Evolutionary conservation across 345 rosid genomes (phyloP).

Genomic region (Conringia planisiliqua): DNA sequence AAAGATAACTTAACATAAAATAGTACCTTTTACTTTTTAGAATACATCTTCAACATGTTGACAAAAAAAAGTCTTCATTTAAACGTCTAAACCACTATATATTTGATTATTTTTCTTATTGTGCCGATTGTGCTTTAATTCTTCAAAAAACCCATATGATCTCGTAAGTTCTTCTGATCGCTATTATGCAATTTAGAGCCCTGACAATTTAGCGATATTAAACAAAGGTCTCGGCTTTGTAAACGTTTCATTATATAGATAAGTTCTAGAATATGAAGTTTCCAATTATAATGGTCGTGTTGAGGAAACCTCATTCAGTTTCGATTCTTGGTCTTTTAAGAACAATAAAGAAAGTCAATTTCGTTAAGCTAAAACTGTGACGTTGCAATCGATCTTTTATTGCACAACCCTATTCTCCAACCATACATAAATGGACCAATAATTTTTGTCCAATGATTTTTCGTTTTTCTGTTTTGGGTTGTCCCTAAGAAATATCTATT

Average conservation of each 20-base stretch:
- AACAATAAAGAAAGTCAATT: slow-evolving; percentile 18
- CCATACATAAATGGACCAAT: slow-evolving; percentile 14
- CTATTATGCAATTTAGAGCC: not conserved
- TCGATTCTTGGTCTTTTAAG: not conserved
- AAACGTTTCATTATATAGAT: not conserved
- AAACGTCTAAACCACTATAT: not conserved
- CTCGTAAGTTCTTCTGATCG: not conserved
- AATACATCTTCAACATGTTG: not conserved
- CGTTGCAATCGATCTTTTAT: slow-evolving; percentile 13
- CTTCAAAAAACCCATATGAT: not conserved
- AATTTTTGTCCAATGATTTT: slow-evolving; percentile 14
- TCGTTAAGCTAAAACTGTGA: slow-evolving; percentile 1
- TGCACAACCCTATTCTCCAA: slow-evolving; percentile 21
- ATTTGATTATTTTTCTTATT: not conserved
- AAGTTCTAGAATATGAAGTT: not conserved
- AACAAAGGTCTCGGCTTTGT: not conserved
- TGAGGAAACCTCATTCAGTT: not conserved
- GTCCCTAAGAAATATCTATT: slow-evolving; percentile 9
- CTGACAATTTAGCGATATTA: not conserved
- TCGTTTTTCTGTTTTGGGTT: not conserved
- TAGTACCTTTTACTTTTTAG: not conserved
- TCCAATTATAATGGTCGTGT: not conserved
- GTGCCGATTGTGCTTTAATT: not conserved
- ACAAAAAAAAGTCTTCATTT: not conserved
- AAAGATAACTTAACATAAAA: not conserved